These are phyloP conservation scores for Firmiana major DNA, from an alignment of 345 rosid species.

Conservation along the genomic window DNA sequence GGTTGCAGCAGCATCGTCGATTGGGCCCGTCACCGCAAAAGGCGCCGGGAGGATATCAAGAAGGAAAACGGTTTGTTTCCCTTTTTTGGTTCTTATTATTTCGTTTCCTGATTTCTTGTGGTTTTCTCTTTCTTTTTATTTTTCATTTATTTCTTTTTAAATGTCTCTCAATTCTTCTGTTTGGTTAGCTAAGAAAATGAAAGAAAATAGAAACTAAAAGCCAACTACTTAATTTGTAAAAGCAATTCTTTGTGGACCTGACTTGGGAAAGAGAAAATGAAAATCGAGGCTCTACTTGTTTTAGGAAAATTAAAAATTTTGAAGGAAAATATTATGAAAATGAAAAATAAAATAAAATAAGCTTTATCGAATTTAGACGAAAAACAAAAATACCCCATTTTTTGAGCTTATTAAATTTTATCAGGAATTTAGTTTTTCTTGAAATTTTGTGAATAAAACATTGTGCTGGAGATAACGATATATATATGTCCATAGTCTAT, in stretches of 20 bases:
- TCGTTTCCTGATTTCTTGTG: background rate
- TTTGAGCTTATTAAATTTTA: background rate
- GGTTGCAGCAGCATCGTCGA: slow-evolving; percentile 72
- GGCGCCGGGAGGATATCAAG: slow-evolving; percentile 77
- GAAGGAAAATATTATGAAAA: background rate
- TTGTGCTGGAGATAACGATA: background rate
- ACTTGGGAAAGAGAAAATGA: background rate
- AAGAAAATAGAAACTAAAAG: background rate
- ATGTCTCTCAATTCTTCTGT: background rate
- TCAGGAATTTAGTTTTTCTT: background rate
- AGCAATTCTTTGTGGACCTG: background rate
- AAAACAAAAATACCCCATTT: too few relatives aligned
- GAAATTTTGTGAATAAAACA: background rate
- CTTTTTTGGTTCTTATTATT: background rate
- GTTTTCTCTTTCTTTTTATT: background rate
- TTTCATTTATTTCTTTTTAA: background rate
- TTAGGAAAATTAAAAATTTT: background rate
- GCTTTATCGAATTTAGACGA: too few relatives aligned
- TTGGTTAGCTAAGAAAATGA: background rate
- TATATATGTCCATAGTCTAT: background rate
- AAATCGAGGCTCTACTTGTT: background rate
- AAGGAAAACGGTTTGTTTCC: slow-evolving; percentile 53
- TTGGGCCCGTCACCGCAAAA: slow-evolving; percentile 96
- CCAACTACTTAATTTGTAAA: background rate
- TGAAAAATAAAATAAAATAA: too few relatives aligned